phyloP scores from a whole-genome alignment of 2,329 filamentous ascomycete species.

The Podosphaera fusca region DNA sequence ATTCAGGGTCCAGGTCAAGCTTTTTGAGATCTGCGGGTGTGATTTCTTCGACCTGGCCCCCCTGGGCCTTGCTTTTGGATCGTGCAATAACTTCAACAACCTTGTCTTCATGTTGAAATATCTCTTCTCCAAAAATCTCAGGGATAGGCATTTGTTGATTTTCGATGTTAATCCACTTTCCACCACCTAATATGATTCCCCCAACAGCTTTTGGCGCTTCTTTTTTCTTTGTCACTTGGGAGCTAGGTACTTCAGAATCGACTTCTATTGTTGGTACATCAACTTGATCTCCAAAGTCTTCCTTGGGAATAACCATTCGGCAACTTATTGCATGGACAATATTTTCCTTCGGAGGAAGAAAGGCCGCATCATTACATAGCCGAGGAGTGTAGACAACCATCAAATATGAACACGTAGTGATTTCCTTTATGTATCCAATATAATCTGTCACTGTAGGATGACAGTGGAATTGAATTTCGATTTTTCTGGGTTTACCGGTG shows the following conservation, averaged over 20 bases:
- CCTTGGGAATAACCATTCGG: conserved; percentile 30
- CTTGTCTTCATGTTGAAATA: conserved; percentile 24
- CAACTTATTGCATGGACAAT: conserved; percentile 39
- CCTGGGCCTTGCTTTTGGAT: conserved; percentile 12
- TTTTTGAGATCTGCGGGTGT: conserved; percentile 44
- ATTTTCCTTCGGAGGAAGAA: conserved; percentile 41
- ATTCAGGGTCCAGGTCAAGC: conserved; percentile 31
- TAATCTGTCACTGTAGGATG: conserved; percentile 38
- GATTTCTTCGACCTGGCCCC: conserved; percentile 19
- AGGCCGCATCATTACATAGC: conserved; percentile 54
- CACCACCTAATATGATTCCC: conserved; percentile 12
- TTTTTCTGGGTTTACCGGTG: conserved; percentile 40
- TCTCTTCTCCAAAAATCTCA: conserved; percentile 25
- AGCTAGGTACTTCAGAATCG: conserved; percentile 16
- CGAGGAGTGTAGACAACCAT: conserved; percentile 54
- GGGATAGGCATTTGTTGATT: conserved; percentile 13
- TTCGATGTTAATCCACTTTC: conserved; percentile 14
- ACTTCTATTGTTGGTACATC: conserved; percentile 19
- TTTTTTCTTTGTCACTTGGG: conserved; percentile 11
- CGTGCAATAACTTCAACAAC: conserved; percentile 9
- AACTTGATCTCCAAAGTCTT: conserved; percentile 9
- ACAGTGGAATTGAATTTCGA: conserved; percentile 40
- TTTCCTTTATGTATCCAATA: conserved; percentile 52
- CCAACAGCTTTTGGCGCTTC: conserved; percentile 14
- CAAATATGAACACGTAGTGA: conserved; percentile 46